These are phyloP conservation scores for Pestalotiopsis sp. DNA, from an alignment of 2,329 filamentous ascomycete species.

Conservation along the genomic window DNA sequence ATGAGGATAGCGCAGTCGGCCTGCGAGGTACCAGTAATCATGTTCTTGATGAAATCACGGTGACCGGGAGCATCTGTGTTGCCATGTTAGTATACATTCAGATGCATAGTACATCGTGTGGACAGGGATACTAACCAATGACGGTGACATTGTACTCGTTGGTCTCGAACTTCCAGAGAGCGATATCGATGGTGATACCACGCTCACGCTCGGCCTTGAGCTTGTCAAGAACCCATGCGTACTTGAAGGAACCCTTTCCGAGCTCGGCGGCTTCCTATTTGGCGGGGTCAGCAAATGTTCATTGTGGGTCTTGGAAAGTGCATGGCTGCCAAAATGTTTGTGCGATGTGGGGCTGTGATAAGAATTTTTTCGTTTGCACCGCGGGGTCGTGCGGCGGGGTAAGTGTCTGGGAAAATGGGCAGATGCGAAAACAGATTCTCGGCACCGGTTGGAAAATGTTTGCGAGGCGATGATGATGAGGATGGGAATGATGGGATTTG, in stretches of 20 bases:
- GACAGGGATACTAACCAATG: conserved; percentile 68
- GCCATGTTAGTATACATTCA: not conserved
- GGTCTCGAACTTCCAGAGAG: conserved; percentile 99
- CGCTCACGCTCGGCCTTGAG: conserved; percentile 99
- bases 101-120: not conserved
- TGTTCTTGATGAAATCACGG: conserved; percentile 99
- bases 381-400: conserved; percentile 20
- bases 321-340: not conserved
- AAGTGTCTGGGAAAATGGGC: conserved; percentile 15
- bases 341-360: not conserved
- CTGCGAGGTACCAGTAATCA: conserved; percentile 99
- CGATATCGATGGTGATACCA: conserved; percentile 99
- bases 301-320: not conserved
- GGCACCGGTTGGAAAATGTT: conserved; percentile 9
- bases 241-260: conserved; percentile 99
- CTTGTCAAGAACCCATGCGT: conserved; percentile 99
- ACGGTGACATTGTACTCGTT: conserved; percentile 97
- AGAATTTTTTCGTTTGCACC: conserved; percentile 4
- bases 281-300: not conserved
- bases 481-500: not conserved
- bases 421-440: conserved; percentile 25
- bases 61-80: conserved; percentile 88
- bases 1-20: conserved; percentile 99
- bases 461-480: not conserved
- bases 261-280: conserved; percentile 93